Evolutionary conservation across 2,329 filamentous ascomycete genomes (phyloP).

Genomic region (Chaetothyriales sp.): DNA sequence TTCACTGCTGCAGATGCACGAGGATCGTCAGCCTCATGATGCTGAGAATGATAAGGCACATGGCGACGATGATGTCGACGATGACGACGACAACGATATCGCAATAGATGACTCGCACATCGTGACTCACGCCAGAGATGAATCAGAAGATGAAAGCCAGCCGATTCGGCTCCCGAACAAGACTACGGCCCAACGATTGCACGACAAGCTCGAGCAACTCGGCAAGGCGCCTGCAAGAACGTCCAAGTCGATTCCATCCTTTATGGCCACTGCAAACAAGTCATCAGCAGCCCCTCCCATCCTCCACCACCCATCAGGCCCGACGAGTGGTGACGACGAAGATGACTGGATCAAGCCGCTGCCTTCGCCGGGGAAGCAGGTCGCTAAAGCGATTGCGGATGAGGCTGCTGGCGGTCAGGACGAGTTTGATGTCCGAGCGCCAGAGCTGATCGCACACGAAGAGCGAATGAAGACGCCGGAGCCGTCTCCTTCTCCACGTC

Average conservation of each 20-base stretch:
- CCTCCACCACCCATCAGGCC: conserved; percentile 12
- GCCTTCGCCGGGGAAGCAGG: conserved; percentile 11
- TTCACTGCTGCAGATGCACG: neutral
- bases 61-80: conserved; percentile 7
- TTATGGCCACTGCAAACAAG: conserved; percentile 16
- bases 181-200: conserved; percentile 81
- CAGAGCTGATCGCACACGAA: conserved; percentile 17
- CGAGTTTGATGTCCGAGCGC: conserved; percentile 26
- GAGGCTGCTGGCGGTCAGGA: conserved; percentile 33
- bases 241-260: conserved; percentile 31
- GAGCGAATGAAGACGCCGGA: conserved; percentile 13
- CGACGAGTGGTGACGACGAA: conserved; percentile 27
- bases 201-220: conserved; percentile 76
- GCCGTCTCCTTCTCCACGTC: conserved; percentile 9
- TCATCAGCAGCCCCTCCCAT: conserved; percentile 8
- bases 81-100: conserved; percentile 7
- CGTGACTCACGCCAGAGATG: conserved; percentile 20
- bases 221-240: conserved; percentile 37
- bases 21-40: conserved; percentile 9
- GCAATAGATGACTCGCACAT: conserved; percentile 8
- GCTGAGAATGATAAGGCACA: neutral
- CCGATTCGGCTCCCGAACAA: conserved; percentile 55
- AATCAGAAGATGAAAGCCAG: conserved; percentile 33
- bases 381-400: conserved; percentile 32
- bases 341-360: conserved; percentile 47